Base-by-base conservation (phyloP, 768 basidiomycete genomes). In the Suillus spraguei region DNA sequence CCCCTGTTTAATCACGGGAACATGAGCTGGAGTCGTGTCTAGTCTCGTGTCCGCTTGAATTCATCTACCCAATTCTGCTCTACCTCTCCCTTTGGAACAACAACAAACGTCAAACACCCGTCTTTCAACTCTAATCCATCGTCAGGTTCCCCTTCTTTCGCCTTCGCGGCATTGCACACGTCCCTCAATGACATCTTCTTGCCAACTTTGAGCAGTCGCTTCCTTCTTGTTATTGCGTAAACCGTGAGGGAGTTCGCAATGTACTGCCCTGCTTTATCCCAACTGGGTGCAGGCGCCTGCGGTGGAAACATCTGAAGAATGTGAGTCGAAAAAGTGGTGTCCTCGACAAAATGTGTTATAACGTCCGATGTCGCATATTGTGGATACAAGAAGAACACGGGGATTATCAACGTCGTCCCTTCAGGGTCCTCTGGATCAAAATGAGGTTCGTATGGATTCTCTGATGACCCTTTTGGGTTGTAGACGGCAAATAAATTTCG, bases 311-410 rank as follows among this genome's bases (percentile, higher is more conserved):
- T 96, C 17, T 81, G 77, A 22, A 81, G 79, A 4, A 98, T 80
- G 67, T 95, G 92, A 46, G 87, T 87, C 9, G 82, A 80, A 74
- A 99, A 95, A 3, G 93, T 84, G 2, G 92, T 89, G 66, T 90
- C 85, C 74, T 98, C 96, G 66, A 87, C 82, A 76, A 97, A 98
- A 58, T 89, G 83, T 16, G 90, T 82, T 66, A 98, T 91, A 63
- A 96, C 83, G 76, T 99, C 97, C 35, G 96, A 94, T 6, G 87
- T 94, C 13, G 89, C 86, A 66, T 95, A 82, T 72, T 94, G 89
- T 7, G 97, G 97, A 76, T 98, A 97, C 64, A 98, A 82, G 77
- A 99, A 91, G 80, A 97, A 93, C 47, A 91, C 89, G 2, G 97
- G 97, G 72, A 97, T 74, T 65, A 97, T 76, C 14, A 97, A 82